Percentiles rank a stretch among this genome's conserved stretches.
phyloP scores from a whole-genome alignment of 176 grass and related monocot genomes.

The Thinopyrum elongatum region DNA sequence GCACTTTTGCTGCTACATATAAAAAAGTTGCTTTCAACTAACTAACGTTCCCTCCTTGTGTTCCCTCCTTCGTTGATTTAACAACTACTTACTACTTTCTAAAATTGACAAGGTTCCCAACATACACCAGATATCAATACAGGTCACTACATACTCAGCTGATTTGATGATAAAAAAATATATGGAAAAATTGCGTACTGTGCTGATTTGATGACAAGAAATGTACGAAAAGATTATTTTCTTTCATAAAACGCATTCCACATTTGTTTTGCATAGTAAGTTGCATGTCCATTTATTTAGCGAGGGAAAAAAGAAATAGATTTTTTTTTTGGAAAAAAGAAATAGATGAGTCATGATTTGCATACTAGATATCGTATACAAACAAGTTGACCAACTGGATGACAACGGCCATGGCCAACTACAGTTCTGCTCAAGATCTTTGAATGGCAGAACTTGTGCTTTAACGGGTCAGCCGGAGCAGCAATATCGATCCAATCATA shows the following conservation, averaged over 20 bases:
- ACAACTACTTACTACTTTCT: no score
- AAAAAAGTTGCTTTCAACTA: background rate
- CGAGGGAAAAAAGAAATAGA: background rate
- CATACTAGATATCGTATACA: background rate
- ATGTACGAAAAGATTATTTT: background rate
- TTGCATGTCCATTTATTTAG: background rate
- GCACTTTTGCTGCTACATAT: background rate
- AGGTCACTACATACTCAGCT: background rate
- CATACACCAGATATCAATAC: background rate
- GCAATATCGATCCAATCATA: slow-evolving; percentile 82
- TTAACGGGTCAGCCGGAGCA: slow-evolving; percentile 39
- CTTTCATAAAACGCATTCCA: background rate
- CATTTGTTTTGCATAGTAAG: background rate
- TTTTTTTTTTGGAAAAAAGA: background rate
- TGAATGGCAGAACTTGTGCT: slow-evolving; percentile 51
- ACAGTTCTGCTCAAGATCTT: background rate
- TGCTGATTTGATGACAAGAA: background rate
- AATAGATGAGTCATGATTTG: background rate
- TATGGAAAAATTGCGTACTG: background rate
- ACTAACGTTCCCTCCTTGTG: background rate
- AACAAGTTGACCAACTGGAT: background rate
- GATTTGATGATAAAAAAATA: background rate
- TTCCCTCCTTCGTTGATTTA: no score
- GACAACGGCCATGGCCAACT: background rate
- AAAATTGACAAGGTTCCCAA: background rate